Evolutionary conservation across 768 basidiomycete species (phyloP), one percentile per base, ranked within the genome.

Genomic region (Lyophyllum shimeji): DNA sequence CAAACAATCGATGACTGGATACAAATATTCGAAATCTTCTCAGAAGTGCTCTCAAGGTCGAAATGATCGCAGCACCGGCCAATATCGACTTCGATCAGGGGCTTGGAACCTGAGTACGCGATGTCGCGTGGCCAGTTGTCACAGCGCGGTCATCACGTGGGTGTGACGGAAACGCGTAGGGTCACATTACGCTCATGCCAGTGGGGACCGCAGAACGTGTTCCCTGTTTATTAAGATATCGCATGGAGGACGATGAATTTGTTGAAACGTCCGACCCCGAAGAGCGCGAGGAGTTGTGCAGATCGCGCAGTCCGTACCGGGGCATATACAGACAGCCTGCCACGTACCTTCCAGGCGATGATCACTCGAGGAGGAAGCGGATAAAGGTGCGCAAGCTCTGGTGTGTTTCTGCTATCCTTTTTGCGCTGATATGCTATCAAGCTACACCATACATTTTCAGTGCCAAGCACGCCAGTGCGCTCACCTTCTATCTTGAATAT

Each of bases 201-300:
- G 25, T 25, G n/a, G n/a, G n/a, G n/a, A n/a, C n/a, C n/a, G n/a
- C n/a, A 29, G 29, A 29, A 29, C 29, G 29, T 29, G 29, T 29
- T 29, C 29, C 9, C n/a, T n/a, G n/a, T n/a, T n/a, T n/a, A n/a
- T n/a, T n/a, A n/a, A n/a, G n/a, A n/a, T n/a, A 48, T 13, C 46
- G 25, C 46, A 73, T 74, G 71, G 61, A 71, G 39, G 67, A 72
- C 40, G 73, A 73, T 6, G 83, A 82, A 43, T 63, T 81, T 46
- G 79, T 87, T 13, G 83, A 83, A 62, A 86, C 86, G 17, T 87
- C 85, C 3, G 86, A 88, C 60, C 68, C 72, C 46, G 86, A 86
- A 61, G 86, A 88, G 60, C 74, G 75, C 39, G 81, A 81, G 61
- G 73, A 75, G 44, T 57, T 80, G n/a, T 43, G 55, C 13, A 50